These are phyloP conservation scores for Trebouxia sp. DNA, from an alignment of 139 green algal genomes.

Conservation along the genomic window DNA sequence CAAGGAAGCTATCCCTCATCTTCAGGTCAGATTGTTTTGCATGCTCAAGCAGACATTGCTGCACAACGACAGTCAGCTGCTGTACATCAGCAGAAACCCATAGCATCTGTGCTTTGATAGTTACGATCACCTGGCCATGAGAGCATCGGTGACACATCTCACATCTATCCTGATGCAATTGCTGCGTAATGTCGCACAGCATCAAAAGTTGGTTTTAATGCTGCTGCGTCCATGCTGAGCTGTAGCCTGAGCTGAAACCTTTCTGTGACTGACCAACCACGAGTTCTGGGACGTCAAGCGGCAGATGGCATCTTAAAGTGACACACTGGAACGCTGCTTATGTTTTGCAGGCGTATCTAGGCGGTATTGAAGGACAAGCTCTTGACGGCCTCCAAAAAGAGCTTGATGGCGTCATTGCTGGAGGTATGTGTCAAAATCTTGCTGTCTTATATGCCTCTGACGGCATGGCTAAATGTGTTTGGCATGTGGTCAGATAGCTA, in stretches of 20 bases:
- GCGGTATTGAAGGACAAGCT: conserved; percentile 1
- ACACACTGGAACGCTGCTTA: neutral
- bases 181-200: neutral
- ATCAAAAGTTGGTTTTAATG: neutral
- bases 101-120: too few relatives aligned
- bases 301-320: neutral
- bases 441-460: too few relatives aligned
- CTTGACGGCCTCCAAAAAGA: conserved; percentile 11
- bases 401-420: conserved; percentile 24
- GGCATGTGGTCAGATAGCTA: too few relatives aligned
- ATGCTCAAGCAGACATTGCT: too few relatives aligned
- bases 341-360: neutral
- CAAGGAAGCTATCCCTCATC: conserved; percentile 27
- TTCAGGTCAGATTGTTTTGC: neutral
- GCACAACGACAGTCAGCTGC: neutral
- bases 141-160: too few relatives aligned
- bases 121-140: too few relatives aligned
- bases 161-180: neutral
- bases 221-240: neutral
- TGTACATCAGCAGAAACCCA: too few relatives aligned
- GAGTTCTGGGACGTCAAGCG: neutral
- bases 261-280: neutral
- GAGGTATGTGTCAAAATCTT: conserved; percentile 5
- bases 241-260: neutral
- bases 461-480: too few relatives aligned